Base-by-base conservation (phyloP, 208 protist genomes). In the Lotmaria passim region DNA sequence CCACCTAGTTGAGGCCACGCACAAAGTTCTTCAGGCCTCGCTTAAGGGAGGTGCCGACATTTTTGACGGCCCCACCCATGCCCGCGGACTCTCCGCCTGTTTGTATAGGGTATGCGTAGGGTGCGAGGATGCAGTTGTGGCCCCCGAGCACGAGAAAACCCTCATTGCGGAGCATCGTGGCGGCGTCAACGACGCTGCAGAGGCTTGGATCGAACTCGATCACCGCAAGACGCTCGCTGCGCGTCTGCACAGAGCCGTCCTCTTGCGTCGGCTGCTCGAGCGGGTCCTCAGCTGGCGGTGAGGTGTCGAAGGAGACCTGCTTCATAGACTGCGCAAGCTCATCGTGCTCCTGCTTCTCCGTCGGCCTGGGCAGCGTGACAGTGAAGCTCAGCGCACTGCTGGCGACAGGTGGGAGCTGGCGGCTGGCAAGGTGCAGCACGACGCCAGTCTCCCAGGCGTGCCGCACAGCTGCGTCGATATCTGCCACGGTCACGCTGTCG, bases 11-110 rank as follows among this genome's bases (percentile, higher is more conserved):
- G 0, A 94, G 76, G 12, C 75, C 74, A 38, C 89, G 70, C 34
- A 94, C 75, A 57, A 94, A 89, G 36, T 83, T 91, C 52, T 89
- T 91, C 26, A 94, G 55, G 5, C 89, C 86, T 23, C 74, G 84
- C 69, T 85, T 79, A 34, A 94, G 70, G 12, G 89, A 86, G 2
- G 72, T 82, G 12, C 79, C 84, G 6, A 89, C 88, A 31, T 84
- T 89, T 52, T 87, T 82, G 48, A 90, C 76, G 0, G 78, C 61
- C 21, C 64, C 73, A 23, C 64, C 78, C 47, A 83, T 59, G 28
- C 79, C 66, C 21, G 28, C 61, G 0, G 62, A 51, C 23, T 74
- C 70, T 51, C 65, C 70, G 14, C 23, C 39, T 30, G 75, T 74
- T 53, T 83, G 75, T 12, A 91, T 55, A 0, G 85, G 83, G 69